A percentile compares a stretch with the other conserved stretches of the same genome.
Evolutionary conservation across 805 yeast genomes (phyloP).

Genomic region (Candida endomychidarum): DNA sequence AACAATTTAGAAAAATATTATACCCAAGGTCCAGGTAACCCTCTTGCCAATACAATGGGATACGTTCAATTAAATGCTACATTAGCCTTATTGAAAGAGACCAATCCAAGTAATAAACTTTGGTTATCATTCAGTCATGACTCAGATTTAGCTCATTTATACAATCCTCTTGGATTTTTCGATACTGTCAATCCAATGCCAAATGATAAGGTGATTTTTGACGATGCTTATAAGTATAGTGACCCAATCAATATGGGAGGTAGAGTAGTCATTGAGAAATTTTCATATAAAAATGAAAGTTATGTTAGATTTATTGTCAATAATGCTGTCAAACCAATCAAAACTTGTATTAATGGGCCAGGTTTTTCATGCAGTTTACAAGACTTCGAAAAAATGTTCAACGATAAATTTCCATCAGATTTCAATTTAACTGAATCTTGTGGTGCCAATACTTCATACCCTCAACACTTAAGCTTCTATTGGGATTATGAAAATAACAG

Average conservation of each 20-base stretch:
- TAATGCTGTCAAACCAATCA: slow-evolving; percentile 40
- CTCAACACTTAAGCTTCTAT: slow-evolving; percentile 35
- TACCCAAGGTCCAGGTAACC: slow-evolving; percentile 62
- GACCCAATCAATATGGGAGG: slow-evolving; percentile 43
- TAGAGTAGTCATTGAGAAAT: slow-evolving; percentile 38
- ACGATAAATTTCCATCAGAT: slow-evolving; percentile 26
- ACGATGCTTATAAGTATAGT: slow-evolving; percentile 45
- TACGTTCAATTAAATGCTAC: slow-evolving; percentile 52
- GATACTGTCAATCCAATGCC: slow-evolving; percentile 45
- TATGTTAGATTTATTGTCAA: slow-evolving; percentile 41
- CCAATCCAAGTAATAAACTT: slow-evolving; percentile 46
- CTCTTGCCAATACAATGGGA: slow-evolving; percentile 58
- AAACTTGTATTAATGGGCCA: slow-evolving; percentile 37
- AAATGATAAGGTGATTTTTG: slow-evolving; percentile 46
- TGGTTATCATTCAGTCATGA: slow-evolving; percentile 79
- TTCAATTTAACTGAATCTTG: slow-evolving; percentile 29
- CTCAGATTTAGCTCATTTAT: slow-evolving; percentile 57
- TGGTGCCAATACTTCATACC: slow-evolving; percentile 20
- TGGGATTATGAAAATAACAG: slow-evolving; percentile 36
- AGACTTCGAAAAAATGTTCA: slow-evolving; percentile 31
- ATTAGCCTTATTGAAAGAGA: slow-evolving; percentile 46
- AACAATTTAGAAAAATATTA: slow-evolving; percentile 62
- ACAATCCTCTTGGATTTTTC: slow-evolving; percentile 63
- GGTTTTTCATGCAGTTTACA: slow-evolving; percentile 42
- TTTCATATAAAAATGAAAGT: slow-evolving; percentile 19